Evolutionary conservation across 1,284 basidiomycete species (phyloP).

Genomic region (Puccinia novopanici): DNA sequence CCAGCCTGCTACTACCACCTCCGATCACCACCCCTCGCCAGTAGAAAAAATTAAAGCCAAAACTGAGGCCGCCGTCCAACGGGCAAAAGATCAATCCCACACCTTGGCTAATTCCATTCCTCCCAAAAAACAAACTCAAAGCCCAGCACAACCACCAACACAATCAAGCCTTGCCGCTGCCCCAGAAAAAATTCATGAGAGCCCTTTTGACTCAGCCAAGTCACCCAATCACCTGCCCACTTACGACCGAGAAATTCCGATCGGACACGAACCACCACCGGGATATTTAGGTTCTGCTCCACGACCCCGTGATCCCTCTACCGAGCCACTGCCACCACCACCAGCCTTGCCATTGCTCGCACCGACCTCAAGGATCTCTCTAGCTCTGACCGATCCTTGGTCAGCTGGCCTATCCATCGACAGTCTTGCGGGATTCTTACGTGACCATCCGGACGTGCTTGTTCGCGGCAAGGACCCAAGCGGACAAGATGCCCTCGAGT

Average conservation of each 20-base stretch:
- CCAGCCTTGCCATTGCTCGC: constrained; percentile 74
- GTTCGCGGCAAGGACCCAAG: constrained; percentile 59
- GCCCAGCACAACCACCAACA: no score
- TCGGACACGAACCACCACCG: constrained; percentile 87
- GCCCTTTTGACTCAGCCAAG: not conserved
- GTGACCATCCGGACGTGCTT: constrained; percentile 66
- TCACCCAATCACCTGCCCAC: not conserved
- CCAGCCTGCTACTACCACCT: not conserved
- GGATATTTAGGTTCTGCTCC: constrained; percentile 70
- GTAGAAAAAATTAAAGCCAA: constrained; percentile 24
- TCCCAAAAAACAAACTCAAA: not conserved
- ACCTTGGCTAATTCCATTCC: not conserved
- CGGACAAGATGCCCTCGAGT: constrained; percentile 65
- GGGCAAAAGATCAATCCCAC: constrained; percentile 4
- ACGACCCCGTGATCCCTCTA: constrained; percentile 54
- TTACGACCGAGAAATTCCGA: constrained; percentile 67
- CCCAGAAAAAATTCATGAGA: not conserved
- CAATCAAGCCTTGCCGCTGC: no score
- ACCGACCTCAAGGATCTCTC: constrained; percentile 75
- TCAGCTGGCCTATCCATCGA: constrained; percentile 92
- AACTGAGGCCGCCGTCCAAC: constrained; percentile 43
- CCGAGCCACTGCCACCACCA: constrained; percentile 59
- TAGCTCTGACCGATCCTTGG: constrained; percentile 83
- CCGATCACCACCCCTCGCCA: not conserved
- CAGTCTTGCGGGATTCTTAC: constrained; percentile 80